Conservation (phyloP, 148 eudicot genomes). For the Vaccinium vitisidaea region DNA sequence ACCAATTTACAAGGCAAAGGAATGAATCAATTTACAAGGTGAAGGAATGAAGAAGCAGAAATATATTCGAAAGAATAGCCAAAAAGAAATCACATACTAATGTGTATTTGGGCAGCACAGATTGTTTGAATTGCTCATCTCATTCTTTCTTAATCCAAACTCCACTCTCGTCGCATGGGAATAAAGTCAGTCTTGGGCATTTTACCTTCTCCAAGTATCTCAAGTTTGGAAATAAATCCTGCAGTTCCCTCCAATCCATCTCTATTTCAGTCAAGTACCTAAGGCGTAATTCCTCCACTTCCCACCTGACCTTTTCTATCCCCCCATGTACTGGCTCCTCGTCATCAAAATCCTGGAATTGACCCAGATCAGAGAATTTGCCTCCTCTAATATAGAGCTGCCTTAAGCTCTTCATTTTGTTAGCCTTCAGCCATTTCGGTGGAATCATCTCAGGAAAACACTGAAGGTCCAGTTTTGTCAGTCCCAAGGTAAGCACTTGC, state of each 20-base stretch:
- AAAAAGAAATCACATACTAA: not conserved
- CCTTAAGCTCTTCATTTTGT: constrained; percentile 14
- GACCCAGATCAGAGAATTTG: constrained; percentile 25
- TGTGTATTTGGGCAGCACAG: not conserved
- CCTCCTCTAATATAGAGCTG: constrained; percentile 55
- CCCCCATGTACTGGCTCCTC: not conserved
- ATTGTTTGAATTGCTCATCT: not conserved
- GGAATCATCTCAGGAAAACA: constrained; percentile 22
- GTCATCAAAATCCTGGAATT: constrained; percentile 7
- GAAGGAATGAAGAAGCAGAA: not conserved
- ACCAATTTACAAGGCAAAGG: not conserved
- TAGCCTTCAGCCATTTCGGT: constrained; percentile 26
- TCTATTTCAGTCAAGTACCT: constrained; percentile 7
- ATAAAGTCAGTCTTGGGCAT: constrained; percentile 28
- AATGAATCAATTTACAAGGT: not conserved
- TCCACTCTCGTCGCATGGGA: constrained; percentile 33
- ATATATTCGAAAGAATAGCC: not conserved
- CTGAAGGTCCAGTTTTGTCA: constrained; percentile 46
- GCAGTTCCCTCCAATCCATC: constrained; percentile 7
- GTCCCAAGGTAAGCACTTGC: constrained; percentile 5
- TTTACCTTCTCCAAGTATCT: constrained; percentile 29
- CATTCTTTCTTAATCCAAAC: constrained; percentile 25
- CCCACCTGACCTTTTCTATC: constrained; percentile 15
- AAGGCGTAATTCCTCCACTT: constrained; percentile 29
- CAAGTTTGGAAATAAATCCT: constrained; percentile 6